phyloP scores from a whole-genome alignment of 495 filamentous ascomycete genomes.

The Trichoderma reesei region DNA sequence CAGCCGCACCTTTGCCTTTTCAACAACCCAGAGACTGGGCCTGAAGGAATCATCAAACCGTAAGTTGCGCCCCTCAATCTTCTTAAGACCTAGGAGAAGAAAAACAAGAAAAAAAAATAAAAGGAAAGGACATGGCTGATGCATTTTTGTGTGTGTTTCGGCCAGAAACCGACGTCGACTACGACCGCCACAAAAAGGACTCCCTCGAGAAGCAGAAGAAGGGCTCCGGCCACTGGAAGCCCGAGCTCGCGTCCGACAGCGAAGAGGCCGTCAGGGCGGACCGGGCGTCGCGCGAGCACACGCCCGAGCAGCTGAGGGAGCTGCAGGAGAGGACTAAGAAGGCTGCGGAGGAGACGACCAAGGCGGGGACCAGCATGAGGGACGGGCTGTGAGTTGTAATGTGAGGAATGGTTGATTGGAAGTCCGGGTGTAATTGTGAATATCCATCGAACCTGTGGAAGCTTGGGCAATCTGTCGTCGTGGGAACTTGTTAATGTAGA shows the following conservation, averaged over 20 bases:
- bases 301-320: not conserved
- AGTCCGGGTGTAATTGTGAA: no score
- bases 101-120: no score
- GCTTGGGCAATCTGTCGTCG: no score
- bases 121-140: no score
- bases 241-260: constrained; percentile 66
- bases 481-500: no score
- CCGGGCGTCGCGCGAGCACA: constrained; percentile 14
- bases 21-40: constrained; percentile 3
- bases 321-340: constrained; percentile 44
- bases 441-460: no score
- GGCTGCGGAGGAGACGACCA: constrained; percentile 36
- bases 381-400: constrained; percentile 17
- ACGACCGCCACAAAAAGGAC: constrained; percentile 66
- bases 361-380: constrained; percentile 35
- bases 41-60: constrained; percentile 10
- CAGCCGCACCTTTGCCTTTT: constrained; percentile 2
- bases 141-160: no score
- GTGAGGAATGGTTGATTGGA: not conserved
- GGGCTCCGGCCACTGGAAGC: constrained; percentile 73
- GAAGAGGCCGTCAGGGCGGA: constrained; percentile 64
- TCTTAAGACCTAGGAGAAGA: no score
- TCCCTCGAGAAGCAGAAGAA: constrained; percentile 57
- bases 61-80: not conserved
- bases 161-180: constrained; percentile 20